Evolutionary conservation across 208 protist genomes (phyloP), one percentile per base, ranked within the genome.

Genomic region (Acanthamoeba rhysodes): DNA sequence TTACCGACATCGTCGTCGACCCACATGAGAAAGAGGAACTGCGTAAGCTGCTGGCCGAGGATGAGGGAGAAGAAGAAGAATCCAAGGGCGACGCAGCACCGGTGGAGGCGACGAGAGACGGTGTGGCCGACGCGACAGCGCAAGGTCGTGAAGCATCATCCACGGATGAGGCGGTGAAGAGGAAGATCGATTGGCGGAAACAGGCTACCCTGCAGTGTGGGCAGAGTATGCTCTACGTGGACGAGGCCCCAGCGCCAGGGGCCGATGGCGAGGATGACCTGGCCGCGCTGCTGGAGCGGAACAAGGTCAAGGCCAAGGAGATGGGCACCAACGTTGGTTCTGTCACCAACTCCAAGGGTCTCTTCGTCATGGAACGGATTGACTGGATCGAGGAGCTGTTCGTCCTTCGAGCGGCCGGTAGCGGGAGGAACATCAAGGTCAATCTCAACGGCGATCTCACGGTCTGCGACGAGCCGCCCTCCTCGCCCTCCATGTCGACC

Each of bases 381-480:
- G 66, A 93, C 66, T 93, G 87, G 87, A 55, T 93, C 6, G 87
- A 93, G 50, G 87, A 93, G 59, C 62, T 93, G 59, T 93, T 76
- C 66, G 87, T 93, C 18, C 45, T 93, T 4, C 59, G 41, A 8
- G 34, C 87, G 22, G 34, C 45, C 20, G 34, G 34, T 0, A 76
- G 62, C 59, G 34, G 62, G 9, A 72, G 41, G 62, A 48, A 37
- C 14, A 22, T 93, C 87, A 41, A 76, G 66, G 53, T 93, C 24
- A 74, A 93, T 37, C 66, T 76, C 59, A 93, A 93, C n/a, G 87
- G 87, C n/a, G 87, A 93, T 45, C 62, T 93, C 41, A 53, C 27
- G n/a, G 8, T 85, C 18, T 62, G 78, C 22, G 48, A 50, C 27
- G 78, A 87, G 74, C 27, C 32, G 37, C 74, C 74, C 22, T 84